These are phyloP conservation scores for Fusarium sp. DNA, from an alignment of 2,329 filamentous ascomycete species.

Conservation along the genomic window DNA sequence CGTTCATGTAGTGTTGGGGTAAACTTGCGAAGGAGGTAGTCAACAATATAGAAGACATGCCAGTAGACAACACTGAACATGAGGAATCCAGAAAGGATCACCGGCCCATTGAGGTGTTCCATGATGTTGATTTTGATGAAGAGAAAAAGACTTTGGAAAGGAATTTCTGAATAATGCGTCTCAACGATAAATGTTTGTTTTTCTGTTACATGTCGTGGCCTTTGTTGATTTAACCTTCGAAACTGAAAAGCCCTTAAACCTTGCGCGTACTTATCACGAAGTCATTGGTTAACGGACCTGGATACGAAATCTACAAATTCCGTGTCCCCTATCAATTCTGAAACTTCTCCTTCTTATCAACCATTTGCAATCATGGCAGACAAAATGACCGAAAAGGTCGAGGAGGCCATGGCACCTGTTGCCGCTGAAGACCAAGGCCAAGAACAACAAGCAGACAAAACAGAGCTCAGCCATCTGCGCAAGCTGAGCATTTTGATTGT, in stretches of 20 bases:
- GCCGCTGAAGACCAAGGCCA: neutral
- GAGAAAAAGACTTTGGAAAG: neutral
- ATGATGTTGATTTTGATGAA: neutral
- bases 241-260: neutral
- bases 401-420: neutral
- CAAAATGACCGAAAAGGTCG: neutral
- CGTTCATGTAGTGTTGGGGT: slow-evolving; percentile 26
- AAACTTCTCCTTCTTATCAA: neutral
- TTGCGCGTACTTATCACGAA: neutral
- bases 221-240: slow-evolving; percentile 4
- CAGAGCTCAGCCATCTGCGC: neutral
- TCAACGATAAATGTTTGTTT: too few species aligned
- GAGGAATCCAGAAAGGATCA: slow-evolving; percentile 37
- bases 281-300: neutral
- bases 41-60: slow-evolving; percentile 25
- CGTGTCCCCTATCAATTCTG: neutral
- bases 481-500: slow-evolving; percentile 39
- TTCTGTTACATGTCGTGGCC: neutral
- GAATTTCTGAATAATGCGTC: neutral
- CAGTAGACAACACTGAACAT: slow-evolving; percentile 39
- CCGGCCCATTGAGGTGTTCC: slow-evolving; percentile 28
- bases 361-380: neutral
- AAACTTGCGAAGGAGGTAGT: slow-evolving; percentile 22
- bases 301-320: neutral
- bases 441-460: neutral